Evolutionary conservation across 1,139 yeast genomes (phyloP), one percentile per base, ranked within the genome.

Genomic region (Saccharomyces hybrid): DNA sequence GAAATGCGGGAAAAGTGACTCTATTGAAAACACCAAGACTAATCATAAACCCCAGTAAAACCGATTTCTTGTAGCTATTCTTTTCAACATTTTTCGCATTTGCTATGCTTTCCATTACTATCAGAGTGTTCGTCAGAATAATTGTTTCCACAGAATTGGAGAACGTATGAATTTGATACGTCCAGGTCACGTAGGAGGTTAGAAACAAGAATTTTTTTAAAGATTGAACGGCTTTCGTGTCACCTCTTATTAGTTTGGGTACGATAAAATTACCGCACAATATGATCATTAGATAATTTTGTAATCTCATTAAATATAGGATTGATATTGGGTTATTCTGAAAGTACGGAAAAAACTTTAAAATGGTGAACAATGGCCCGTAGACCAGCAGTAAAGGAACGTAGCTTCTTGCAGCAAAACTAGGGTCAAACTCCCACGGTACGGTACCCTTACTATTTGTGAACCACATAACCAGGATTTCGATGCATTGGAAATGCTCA

Each of bases 401-500:
- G 58, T 79, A 76, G 56, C 96, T 88, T 58, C 99, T 75, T 1
- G 93, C 84, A 0, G 95, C 91, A 6, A 67, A 56, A 0, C 65
- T 73, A 0, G 73, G 63, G 1, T 75, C 67, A 68, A 88, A 93
- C 67, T 95, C 99, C 99, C 99, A 95, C 0, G 98, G 90, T 1
- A 79, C 66, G 28, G 80, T 77, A 1, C 82, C 79, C 46, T 77
- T 72, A 71, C 76, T 80, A 4, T 79, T 79, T 53, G 79, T 75
- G 32, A 82, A 68, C 41, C 71, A 65, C 6, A 47, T 51, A 12
- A 60, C 77, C 19, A 93, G 67, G 0, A 88, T 84, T 66, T 90
- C 96, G 34, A 95, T 78, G 24, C 86, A 82, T 69, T 95, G 99
- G 68, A 89, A 88, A 69, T 91, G 97, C 72, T 95, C 99, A 74